Percentiles rank a stretch among this genome's conserved stretches.
Evolutionary conservation across 495 filamentous ascomycete genomes (phyloP).

Genomic region (Chaetomium cochliodes): DNA sequence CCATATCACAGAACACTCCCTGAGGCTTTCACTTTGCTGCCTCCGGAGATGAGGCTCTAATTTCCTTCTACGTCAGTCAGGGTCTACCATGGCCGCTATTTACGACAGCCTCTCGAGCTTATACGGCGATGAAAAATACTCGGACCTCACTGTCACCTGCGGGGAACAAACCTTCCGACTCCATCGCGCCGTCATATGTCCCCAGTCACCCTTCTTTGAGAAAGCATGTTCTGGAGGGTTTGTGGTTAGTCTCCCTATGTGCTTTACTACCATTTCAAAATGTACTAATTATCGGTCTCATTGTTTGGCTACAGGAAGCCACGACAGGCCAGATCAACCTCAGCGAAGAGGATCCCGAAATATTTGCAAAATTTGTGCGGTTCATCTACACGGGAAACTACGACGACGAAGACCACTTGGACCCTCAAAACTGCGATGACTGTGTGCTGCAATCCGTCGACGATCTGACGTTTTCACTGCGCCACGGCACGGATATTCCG

Average conservation of each 20-base stretch:
- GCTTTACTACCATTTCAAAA: too few species aligned
- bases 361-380: background rate
- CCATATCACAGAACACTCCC: too few species aligned
- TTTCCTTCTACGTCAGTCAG: too few species aligned
- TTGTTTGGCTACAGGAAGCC: background rate
- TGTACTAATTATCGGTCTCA: background rate
- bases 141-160: background rate
- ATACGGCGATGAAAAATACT: background rate
- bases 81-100: background rate
- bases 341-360: background rate
- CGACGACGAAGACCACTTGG: background rate
- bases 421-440: background rate
- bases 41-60: too few species aligned
- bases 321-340: background rate
- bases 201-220: background rate
- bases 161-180: background rate
- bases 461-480: background rate
- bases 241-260: background rate
- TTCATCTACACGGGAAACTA: background rate
- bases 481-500: background rate
- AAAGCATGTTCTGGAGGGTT: background rate
- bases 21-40: too few species aligned
- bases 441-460: background rate
- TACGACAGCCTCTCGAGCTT: background rate
- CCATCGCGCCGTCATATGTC: background rate